Base-by-base conservation (phyloP, 176 grass and related monocot genomes). In the Secale cereale region DNA sequence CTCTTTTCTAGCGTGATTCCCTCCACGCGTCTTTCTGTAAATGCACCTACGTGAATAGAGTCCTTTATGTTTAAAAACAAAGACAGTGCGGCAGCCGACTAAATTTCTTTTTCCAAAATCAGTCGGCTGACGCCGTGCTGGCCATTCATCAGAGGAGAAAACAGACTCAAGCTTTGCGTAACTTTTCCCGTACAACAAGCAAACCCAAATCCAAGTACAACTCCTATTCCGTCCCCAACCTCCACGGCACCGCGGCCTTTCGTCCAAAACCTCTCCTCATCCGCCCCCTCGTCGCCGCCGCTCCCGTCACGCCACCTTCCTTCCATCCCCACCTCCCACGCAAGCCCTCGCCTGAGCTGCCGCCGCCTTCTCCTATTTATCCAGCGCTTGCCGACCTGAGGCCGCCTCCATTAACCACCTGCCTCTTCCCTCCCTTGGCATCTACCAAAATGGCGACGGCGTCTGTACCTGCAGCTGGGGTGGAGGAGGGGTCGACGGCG, bases 261-360 rank as follows among this genome's bases (percentile, higher is more conserved):
- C 77, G 70, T 75, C 76, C 26, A 45, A 68, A 60, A 66, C 76
- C 74, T 36, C 26, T 59, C 64, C 31, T 68, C 86, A 17, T 59
- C 64, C n/a, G 32, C 86, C 33, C 26, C 86, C 33, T 22, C 50
- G 9, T 39, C 56, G 65, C 27, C 78, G 71, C 68, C 54, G 56
- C 79, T 64, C 10, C 81, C 88, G 15, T 89, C 88, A 86, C 84
- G 88, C 75, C 74, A 79, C 59, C 84, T 32, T 68, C 25, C 78
- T 29, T 59, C 78, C 41, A 30, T 0, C 36, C 64, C 33, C 7
- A 45, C 27, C 5, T 29, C 82, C 50, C 82, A 89, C 82, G 87
- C 83, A 54, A 86, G 25, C 61, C 37, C 83, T 59, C 76, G 54
- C 54, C 57, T 12, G 9, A 4, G 39, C 13, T 3, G 20, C 20